phyloP scores from a whole-genome alignment of 2,329 filamentous ascomycete species.

The Trichoderma koningiopsis region DNA sequence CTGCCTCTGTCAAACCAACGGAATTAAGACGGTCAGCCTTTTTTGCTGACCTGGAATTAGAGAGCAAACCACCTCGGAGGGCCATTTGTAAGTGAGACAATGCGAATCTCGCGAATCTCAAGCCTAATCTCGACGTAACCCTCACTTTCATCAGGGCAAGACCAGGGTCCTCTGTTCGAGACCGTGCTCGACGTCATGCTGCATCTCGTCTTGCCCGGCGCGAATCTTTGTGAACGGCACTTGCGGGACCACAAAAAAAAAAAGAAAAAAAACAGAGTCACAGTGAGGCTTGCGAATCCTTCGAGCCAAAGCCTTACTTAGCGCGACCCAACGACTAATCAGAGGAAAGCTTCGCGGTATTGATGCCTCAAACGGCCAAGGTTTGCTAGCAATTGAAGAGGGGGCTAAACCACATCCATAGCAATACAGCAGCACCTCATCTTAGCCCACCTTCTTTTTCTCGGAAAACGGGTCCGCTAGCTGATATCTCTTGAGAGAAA shows the following conservation, averaged over 20 bases:
- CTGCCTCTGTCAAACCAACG: neutral
- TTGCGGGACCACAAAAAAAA: neutral
- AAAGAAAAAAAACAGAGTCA: too few species aligned
- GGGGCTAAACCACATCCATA: neutral
- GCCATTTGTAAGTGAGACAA: neutral
- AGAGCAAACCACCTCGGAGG: neutral
- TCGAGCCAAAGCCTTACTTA: neutral
- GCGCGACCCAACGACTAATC: neutral
- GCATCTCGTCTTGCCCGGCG: neutral
- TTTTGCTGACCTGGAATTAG: neutral
- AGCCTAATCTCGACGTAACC: neutral
- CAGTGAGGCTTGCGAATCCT: neutral
- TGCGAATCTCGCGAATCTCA: neutral
- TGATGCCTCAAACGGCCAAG: neutral
- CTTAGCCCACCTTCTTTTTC: neutral
- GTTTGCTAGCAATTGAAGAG: neutral
- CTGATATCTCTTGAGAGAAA: neutral
- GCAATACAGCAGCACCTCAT: neutral
- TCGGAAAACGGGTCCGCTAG: neutral
- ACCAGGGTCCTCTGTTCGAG: neutral
- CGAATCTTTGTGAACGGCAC: neutral
- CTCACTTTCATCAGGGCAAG: neutral
- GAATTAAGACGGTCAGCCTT: neutral
- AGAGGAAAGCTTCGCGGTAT: neutral
- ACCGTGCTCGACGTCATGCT: constrained; percentile 5